Base-by-base conservation (phyloP, 1,284 basidiomycete genomes). In the Crocinoboletus sp. region DNA sequence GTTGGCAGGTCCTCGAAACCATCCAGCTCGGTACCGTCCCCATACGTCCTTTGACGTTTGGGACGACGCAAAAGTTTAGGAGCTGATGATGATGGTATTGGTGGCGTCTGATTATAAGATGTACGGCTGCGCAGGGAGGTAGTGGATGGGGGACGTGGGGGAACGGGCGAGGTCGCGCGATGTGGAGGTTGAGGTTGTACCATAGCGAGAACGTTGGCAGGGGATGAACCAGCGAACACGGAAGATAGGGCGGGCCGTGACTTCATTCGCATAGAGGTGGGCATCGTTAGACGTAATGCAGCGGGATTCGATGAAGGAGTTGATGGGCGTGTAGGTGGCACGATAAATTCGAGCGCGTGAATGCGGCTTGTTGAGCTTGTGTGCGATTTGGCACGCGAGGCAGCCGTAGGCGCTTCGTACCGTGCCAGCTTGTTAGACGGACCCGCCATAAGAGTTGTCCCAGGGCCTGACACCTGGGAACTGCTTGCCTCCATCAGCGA, bases 21-120 rank as follows among this genome's bases (percentile, higher is more conserved):
- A 58, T 98, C 94, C 37, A 98, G 72, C 67, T 97, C 94, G 7
- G 89, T 92, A 6, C 94, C 94, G 63, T 96, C 92, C 3, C 94
- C 93, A 63, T 89, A 97, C 13, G 77, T 74, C 46, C 80, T 74
- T 46, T 71, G 70, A 38, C 83, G 78, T 60, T 86, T 88, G 2
- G 90, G 87, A 56, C 81, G 74, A 45, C 83, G 80, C 40, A 94
- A 68, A 11, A 90, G 63, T 61, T 82, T 86, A 5, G 80, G 76
- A n/a, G 76, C 76, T 7, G 70, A 64, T 12, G 74, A 62, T 49
- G 71, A 49, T 43, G 70, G 55, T 46, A 51, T 56, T 41, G 46
- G 55, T 46, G 59, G 61, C 30, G 63, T 65, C 43, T 66, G 64
- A 17, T 53, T 56, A 13, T 58, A 53, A 37, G 54, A 59, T 57